Base-by-base conservation (phyloP, 1,139 yeast species). In the Saccharomyces hybrid region DNA sequence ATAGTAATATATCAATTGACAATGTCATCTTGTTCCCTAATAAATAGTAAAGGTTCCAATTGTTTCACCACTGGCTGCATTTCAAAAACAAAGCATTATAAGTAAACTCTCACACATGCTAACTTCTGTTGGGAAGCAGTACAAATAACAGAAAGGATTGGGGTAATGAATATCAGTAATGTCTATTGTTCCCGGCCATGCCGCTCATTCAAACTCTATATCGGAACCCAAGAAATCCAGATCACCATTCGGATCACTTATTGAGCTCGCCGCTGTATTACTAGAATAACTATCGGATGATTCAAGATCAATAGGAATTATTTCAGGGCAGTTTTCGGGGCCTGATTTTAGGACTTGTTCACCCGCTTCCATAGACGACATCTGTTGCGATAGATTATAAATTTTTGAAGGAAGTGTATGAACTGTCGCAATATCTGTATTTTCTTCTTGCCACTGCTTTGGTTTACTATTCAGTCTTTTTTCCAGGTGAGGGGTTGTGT, bases 221-320 rank as follows among this genome's bases (percentile, higher is more conserved):
- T 64, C 65, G 1, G 66, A 63, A 2, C 64, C 67, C 6, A 64
- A 42, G 50, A 62, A 62, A 11, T 53, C 55, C 7, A 61, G 54
- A 14, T 47, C 51, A 8, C 20, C n/a, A 13, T 7, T 20, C 13
- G 25, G 46, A 23, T 50, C 47, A 20, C 26, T 38, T 20, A 9
- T n/a, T 38, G 25, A 13, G 13, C 25, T 20, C 20, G 26, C 20
- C 5, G n/a, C 20, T 11, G 44, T 38, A 38, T 9, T 20, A 4
- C 44, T 20, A 5, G 44, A 38, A 38, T 38, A 38, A 5, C 20
- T 25, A 38, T 38, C 29, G 13, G 51, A 28, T 5, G 44, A 38
- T 13, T 9, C 9, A 5, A 38, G 44, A 23, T 38, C 44, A 9
- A 38, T 20, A 26, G 44, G 5, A 23, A 16, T 38, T 38, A 38